phyloP scores from a whole-genome alignment of 176 grass and related monocot genomes.

The Typha latifolia region DNA sequence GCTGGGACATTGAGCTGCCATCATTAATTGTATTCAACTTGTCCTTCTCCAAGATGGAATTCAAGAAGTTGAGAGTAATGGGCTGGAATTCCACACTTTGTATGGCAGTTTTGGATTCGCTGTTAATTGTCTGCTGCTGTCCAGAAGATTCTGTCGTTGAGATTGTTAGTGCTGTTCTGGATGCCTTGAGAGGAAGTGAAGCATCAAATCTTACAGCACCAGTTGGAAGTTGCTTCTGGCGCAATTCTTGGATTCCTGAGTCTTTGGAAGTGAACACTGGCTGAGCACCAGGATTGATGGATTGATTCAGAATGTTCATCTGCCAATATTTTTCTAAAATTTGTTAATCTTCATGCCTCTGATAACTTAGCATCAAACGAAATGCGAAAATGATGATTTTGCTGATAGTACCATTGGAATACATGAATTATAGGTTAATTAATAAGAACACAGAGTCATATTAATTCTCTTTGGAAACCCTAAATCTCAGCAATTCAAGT shows the following conservation, averaged over 20 bases:
- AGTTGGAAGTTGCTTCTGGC: slow-evolving; percentile 7
- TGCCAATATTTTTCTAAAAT: neutral
- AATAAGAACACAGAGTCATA: no score
- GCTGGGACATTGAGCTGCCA: neutral
- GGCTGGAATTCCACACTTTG: slow-evolving; percentile 37
- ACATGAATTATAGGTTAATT: no score
- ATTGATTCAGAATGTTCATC: slow-evolving; percentile 82
- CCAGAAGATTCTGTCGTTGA: neutral
- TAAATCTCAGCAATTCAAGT: no score
- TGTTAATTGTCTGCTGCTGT: slow-evolving; percentile 35
- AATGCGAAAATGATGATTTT: neutral
- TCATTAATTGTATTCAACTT: slow-evolving; percentile 12
- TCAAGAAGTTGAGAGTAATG: slow-evolving; percentile 52
- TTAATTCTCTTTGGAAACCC: no score
- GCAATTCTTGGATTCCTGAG: neutral
- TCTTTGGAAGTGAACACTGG: slow-evolving; percentile 31
- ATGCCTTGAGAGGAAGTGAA: neutral
- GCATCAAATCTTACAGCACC: neutral
- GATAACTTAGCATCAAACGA: neutral
- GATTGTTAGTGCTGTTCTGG: neutral
- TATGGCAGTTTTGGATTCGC: slow-evolving; percentile 26
- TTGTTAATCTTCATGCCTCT: neutral
- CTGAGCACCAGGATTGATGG: slow-evolving; percentile 36
- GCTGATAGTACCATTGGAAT: no score
- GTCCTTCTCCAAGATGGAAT: slow-evolving; percentile 32